Evolutionary conservation across 371 early-diverging fungal species (phyloP), one percentile per base, ranked within the genome.

Genomic region (Saksenaea oblongispora): DNA sequence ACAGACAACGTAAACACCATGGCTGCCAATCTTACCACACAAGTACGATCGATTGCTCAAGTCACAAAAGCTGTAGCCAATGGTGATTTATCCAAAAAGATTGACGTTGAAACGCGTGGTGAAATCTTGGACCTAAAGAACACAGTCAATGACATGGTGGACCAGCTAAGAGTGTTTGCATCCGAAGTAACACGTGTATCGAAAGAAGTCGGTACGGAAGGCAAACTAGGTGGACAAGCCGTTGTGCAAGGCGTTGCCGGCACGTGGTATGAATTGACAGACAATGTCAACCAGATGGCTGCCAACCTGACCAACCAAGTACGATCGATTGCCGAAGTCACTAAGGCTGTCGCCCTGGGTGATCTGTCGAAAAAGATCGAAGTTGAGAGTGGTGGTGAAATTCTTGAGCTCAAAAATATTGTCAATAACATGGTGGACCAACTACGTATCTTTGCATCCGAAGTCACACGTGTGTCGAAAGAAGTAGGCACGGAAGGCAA

Each of bases 211-310:
- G 86, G 86, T 2, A 86, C 86, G 0, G 85, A 88, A 14, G 86
- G 88, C 3, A 72, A 74, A 76, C 54, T 71, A 0, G 71, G 86
- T 11, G 76, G 80, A 0, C 76, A 79, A 44, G 80, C 78, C 1
- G 37, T 39, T 1, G 87, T 87, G 0, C 66, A 78, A 22, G 78
- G 70, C 17, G 84, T 84, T 5, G 79, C 67, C 31, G 89, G 89
- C 10, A 85, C 82, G 0, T 89, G 89, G 89, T 80, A 78, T 36
- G 86, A 83, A 31, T 73, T 89, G 10, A 86, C 86, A 1, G 77
- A 82, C 28, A 83, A 82, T 41, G 84, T 87, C 35, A 87, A 87
- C 41, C 72, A 70, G 31, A 71, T 87, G 87, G 87, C 87, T 0
- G 61, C 75, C 58, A 87, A 87, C 39, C 61, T 87, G 2, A 87